Percentiles rank a stretch among this genome's conserved stretches.
These are phyloP conservation scores for Lactarius tabidus DNA, from an alignment of 768 basidiomycete genomes.

Conservation along the genomic window DNA sequence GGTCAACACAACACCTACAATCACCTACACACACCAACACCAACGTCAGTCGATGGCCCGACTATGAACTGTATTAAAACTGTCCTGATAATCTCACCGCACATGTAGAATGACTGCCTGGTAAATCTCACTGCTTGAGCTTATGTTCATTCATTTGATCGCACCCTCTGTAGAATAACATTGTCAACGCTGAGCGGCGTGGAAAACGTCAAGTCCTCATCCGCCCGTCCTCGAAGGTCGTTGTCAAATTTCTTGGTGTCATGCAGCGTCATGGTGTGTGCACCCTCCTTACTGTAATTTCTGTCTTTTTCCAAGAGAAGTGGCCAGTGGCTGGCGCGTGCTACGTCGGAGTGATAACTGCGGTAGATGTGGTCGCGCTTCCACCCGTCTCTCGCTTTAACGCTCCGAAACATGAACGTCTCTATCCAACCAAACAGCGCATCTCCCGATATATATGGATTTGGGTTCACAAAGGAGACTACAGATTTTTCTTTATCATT, in stretches of 20 bases:
- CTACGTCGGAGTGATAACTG: constrained; percentile 79
- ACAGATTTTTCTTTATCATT: constrained; percentile 35
- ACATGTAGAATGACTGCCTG: constrained; percentile 56
- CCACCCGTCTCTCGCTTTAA: constrained; percentile 81
- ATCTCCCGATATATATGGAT: constrained; percentile 36
- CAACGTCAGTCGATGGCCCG: too few species aligned
- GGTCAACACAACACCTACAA: too few species aligned
- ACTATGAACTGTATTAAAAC: too few species aligned
- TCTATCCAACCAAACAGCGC: constrained; percentile 56
- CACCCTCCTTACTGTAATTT: not conserved
- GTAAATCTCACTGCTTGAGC: constrained; percentile 31
- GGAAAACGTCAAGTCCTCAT: constrained; percentile 99
- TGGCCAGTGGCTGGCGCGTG: not conserved
- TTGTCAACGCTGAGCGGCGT: constrained; percentile 98
- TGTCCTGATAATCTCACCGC: not conserved
- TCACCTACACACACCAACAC: too few species aligned
- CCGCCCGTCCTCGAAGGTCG: constrained; percentile 95
- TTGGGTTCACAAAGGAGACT: constrained; percentile 55
- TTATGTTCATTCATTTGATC: constrained; percentile 3
- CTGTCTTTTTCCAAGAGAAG: not conserved
- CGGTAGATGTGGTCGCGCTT: constrained; percentile 56
- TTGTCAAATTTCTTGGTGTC: constrained; percentile 95
- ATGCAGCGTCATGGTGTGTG: constrained; percentile 97
- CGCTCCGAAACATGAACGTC: constrained; percentile 68
- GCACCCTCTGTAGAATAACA: constrained; percentile 71